Conservation (phyloP, 208 protist genomes). For the Crithidia acanthocephali region DNA sequence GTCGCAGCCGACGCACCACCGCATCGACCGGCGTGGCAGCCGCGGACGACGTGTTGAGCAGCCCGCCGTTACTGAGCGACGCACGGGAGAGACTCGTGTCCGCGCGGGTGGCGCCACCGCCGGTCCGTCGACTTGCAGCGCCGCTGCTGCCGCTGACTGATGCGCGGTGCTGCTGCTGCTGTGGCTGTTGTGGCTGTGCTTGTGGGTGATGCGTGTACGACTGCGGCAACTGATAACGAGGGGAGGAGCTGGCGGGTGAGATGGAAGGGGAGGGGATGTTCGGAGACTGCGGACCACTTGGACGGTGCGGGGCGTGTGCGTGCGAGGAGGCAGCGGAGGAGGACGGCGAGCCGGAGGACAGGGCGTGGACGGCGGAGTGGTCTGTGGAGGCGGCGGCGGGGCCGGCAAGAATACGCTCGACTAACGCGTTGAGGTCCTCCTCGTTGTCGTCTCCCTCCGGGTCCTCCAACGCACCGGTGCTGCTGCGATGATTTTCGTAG, state of each 20-base stretch:
- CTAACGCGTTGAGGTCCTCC: conserved; percentile 15
- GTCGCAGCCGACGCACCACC: conserved; percentile 45
- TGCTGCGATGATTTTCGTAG: background rate
- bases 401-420: conserved; percentile 34
- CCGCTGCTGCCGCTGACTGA: background rate
- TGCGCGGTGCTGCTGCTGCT: background rate
- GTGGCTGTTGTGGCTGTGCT: background rate
- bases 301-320: background rate
- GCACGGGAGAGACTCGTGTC: conserved; percentile 6
- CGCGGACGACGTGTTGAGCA: background rate
- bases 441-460: background rate
- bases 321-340: background rate
- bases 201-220: background rate
- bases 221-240: conserved; percentile 1
- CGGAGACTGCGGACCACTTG: background rate
- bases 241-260: conserved; percentile 8
- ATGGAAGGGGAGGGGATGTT: background rate
- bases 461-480: background rate
- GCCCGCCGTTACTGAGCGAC: background rate
- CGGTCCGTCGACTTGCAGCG: background rate
- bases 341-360: background rate
- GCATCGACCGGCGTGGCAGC: conserved; percentile 11
- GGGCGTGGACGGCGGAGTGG: background rate
- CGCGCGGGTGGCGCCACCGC: background rate
- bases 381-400: background rate